Evolutionary conservation across 495 filamentous ascomycete species (phyloP).

Genomic region (Lepidopterella palustris): DNA sequence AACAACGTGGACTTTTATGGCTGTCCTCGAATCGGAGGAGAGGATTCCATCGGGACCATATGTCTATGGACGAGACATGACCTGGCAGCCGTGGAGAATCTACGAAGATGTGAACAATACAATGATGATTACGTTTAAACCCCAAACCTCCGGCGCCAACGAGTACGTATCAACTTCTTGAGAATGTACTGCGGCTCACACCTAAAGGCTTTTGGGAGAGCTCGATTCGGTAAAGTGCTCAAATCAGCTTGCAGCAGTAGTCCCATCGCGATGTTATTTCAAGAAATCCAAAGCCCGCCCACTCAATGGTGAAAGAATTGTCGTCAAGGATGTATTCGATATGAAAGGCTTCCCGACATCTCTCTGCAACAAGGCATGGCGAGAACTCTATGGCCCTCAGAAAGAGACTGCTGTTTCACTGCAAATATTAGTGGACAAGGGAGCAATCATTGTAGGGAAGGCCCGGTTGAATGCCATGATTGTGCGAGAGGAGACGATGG

Average conservation of each 20-base stretch:
- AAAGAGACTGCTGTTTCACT: background rate
- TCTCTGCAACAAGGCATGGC: conserved; percentile 4
- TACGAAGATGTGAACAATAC: too few species aligned
- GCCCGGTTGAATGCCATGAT: conserved; percentile 2
- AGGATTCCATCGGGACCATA: background rate
- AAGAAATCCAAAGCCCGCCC: background rate
- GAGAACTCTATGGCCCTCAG: background rate
- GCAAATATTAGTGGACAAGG: background rate
- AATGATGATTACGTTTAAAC: too few species aligned
- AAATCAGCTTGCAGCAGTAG: background rate
- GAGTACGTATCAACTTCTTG: too few species aligned
- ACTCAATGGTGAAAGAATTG: background rate
- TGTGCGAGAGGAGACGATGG: conserved; percentile 16
- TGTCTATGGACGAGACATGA: background rate
- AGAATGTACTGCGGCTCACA: background rate
- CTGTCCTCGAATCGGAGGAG: background rate
- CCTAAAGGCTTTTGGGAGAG: background rate
- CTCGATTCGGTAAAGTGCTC: background rate
- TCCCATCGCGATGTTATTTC: background rate
- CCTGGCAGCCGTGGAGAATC: background rate
- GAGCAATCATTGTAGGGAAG: conserved; percentile 3
- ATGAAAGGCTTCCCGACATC: background rate
- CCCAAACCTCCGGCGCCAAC: too few species aligned
- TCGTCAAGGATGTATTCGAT: conserved; percentile 10
- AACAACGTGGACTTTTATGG: background rate